Base-by-base conservation (phyloP, 768 basidiomycete species). In the Floccularia luteovirens region DNA sequence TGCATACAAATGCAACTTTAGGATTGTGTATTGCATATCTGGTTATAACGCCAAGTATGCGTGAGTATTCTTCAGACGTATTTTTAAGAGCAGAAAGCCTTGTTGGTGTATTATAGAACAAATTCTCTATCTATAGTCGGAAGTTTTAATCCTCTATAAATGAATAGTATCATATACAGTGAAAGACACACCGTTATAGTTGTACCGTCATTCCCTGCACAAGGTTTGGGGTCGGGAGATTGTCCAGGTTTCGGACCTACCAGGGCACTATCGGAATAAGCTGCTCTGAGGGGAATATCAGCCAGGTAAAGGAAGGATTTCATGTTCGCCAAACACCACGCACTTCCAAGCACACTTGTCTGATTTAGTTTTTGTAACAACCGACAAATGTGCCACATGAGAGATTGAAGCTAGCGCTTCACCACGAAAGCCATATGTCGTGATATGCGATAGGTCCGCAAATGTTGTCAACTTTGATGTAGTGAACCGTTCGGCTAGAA, bases 381-480 rank as follows among this genome's bases (percentile, higher is more conserved):
- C 85, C 13, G 79, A 78, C 41, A 99, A 67, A 56, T 86, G 87
- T 1, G 92, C 82, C 28, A 94, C 90, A 60, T 96, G 91, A 3
- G 90, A 93, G 43, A 99, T 90, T 10, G 90, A 93, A 2, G 94
- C 96, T 35, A 99, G 64, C 0, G 96, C 96, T 63, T 99, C 96
- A 21, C 96, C 94, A 38, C 96, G 77, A 60, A 99, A 99, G 1
- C 96, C 96, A 58, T 97, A 98, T 0, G 94, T 98, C 2, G 75
- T 70, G 24, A 99, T 69, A n/a, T 67, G 69, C 24, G 80, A 77
- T 39, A 99, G 59, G 54, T 99, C 96, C 3, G 86, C 81, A 52
- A 90, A 99, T 0, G 77, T 75, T 1, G 79, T 74, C 3, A 99
- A 62, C 54, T 98, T 99, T 2, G 91, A 94, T 0, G 96, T 99